Evolutionary conservation across 192 early-diverging fungal genomes (phyloP).

Genomic region (Gigaspora rosea): DNA sequence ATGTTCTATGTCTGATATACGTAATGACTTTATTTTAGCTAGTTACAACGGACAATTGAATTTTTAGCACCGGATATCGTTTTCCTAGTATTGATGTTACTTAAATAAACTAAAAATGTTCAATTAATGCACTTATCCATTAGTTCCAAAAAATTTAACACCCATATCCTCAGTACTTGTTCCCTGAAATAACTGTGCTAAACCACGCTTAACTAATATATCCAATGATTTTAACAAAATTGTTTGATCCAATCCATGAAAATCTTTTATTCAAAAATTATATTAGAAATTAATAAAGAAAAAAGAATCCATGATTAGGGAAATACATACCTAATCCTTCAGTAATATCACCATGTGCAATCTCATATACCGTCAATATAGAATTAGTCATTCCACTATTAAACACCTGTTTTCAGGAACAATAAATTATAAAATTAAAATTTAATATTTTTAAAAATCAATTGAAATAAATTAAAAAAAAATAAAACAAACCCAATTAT

Average conservation of each 20-base stretch:
- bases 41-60: too few relatives aligned
- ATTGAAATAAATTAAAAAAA: conserved; percentile 17
- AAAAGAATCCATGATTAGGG: background rate
- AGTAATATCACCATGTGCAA: conserved; percentile 81
- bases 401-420: conserved; percentile 49
- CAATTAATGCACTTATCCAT: background rate
- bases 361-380: conserved; percentile 86
- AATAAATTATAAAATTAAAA: background rate
- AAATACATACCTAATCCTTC: conserved; percentile 65
- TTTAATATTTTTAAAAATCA: too few relatives aligned
- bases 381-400: conserved; percentile 74
- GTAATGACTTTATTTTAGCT: too few relatives aligned
- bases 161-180: conserved; percentile 72
- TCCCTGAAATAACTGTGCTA: conserved; percentile 78
- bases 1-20: too few relatives aligned
- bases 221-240: conserved; percentile 78
- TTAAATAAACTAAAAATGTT: too few relatives aligned
- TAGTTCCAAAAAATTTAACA: conserved; percentile 76
- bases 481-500: conserved; percentile 70
- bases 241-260: conserved; percentile 70
- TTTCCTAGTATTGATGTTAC: too few relatives aligned
- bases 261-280: conserved; percentile 56
- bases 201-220: conserved; percentile 78
- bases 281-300: background rate
- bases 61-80: too few relatives aligned